Conservation (phyloP, 1,284 basidiomycete genomes). For the Heliocybe sulcata region DNA sequence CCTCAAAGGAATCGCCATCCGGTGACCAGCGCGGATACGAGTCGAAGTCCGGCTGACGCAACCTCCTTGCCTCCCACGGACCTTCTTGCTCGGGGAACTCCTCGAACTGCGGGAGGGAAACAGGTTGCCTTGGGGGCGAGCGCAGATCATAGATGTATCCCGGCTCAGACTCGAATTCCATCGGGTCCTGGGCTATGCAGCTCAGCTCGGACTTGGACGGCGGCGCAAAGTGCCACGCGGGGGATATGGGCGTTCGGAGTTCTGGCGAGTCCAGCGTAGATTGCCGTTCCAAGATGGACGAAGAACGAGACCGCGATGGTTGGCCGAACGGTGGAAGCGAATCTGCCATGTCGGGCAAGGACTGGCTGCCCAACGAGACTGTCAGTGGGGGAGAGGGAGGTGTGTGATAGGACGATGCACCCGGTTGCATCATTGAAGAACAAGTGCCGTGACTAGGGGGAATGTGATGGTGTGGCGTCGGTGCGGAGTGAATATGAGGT, state of each 20-base stretch:
- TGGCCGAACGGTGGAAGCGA: conserved; percentile 8
- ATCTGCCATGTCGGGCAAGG: conserved; percentile 24
- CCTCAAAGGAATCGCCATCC: not conserved
- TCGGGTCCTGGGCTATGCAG: not conserved
- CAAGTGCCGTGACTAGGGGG: conserved; percentile 9
- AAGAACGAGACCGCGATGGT: not conserved
- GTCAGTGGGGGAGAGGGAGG: conserved; percentile 38
- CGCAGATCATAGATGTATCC: not conserved
- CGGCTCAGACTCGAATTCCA: not conserved
- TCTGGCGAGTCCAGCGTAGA: conserved; percentile 5
- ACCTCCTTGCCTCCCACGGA: not conserved
- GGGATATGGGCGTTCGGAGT: not conserved
- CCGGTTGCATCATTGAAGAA: conserved; percentile 20
- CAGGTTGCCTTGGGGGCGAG: not conserved
- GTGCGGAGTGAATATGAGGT: conserved; percentile 13
- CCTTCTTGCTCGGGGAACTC: not conserved
- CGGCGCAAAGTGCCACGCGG: not conserved
- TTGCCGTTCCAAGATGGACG: conserved; percentile 7
- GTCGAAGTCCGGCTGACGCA: not conserved
- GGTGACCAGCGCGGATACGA: not conserved
- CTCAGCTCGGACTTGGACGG: not conserved
- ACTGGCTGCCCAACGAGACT: conserved; percentile 25
- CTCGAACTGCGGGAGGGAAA: not conserved
- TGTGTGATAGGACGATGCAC: conserved; percentile 18
- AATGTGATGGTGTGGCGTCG: not conserved